These are phyloP conservation scores for Serpula lacrymans DNA, from an alignment of 768 basidiomycete genomes.

Conservation along the genomic window DNA sequence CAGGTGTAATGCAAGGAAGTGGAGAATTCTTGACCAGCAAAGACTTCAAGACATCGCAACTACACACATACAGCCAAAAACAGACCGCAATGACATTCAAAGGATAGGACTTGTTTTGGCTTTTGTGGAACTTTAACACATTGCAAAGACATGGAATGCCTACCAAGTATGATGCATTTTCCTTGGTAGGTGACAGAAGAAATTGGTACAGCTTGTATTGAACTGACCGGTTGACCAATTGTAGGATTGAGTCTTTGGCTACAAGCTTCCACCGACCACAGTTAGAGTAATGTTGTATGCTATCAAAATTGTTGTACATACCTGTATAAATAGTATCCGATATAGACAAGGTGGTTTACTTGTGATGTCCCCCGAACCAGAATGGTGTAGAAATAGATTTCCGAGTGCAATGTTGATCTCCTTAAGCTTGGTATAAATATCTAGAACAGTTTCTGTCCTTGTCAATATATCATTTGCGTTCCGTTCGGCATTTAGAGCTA, in stretches of 20 bases:
- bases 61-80: no score
- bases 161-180: background rate
- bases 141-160: background rate
- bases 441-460: no score
- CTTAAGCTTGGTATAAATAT: no score
- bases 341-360: background rate
- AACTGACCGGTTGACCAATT: constrained; percentile 13
- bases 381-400: background rate
- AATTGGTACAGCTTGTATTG: constrained; percentile 8
- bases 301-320: no score
- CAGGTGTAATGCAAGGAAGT: no score
- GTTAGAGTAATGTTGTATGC: background rate
- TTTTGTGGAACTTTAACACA: background rate
- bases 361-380: background rate
- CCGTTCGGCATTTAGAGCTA: no score
- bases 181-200: no score
- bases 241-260: constrained; percentile 21
- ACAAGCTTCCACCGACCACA: constrained; percentile 11
- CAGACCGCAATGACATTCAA: no score
- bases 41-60: no score
- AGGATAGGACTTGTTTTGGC: background rate
- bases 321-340: background rate
- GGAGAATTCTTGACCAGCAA: no score
- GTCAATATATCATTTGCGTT: no score
- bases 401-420: background rate